Conservation (phyloP, 2,329 filamentous ascomycete species). For the Aspergillus bombycis region DNA sequence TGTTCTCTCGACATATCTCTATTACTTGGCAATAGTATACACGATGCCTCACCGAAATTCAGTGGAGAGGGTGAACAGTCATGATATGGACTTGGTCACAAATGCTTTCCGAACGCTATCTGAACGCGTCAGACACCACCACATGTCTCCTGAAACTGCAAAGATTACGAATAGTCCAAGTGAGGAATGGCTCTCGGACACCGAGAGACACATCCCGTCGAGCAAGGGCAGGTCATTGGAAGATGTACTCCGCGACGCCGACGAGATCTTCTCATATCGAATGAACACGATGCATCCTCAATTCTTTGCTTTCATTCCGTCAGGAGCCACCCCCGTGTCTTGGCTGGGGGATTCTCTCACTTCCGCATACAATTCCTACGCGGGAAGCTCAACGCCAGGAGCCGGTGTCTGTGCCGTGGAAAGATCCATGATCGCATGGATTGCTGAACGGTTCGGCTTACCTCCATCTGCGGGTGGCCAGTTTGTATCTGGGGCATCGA, state of each 20-base stretch:
- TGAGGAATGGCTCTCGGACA: not conserved
- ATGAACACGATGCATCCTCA: conserved; percentile 6
- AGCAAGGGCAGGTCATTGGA: not conserved
- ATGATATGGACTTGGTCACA: not conserved
- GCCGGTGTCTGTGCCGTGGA: conserved; percentile 17
- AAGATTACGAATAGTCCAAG: not conserved
- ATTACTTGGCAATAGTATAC: not conserved
- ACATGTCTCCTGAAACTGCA: not conserved
- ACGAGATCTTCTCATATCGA: conserved; percentile 6
- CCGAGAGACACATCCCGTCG: not conserved
- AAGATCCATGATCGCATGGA: conserved; percentile 18
- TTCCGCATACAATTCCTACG: conserved; percentile 4
- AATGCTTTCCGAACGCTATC: not conserved
- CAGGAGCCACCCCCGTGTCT: conserved; percentile 8
- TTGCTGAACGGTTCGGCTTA: conserved; percentile 17
- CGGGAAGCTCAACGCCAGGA: conserved; percentile 10
- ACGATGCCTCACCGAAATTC: not conserved
- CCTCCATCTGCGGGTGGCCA: conserved; percentile 20
- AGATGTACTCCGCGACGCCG: not conserved
- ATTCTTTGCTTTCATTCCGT: conserved; percentile 18
- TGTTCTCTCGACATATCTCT: not conserved
- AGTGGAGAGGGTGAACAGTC: not conserved
- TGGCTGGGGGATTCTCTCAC: conserved; percentile 13
- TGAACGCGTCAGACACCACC: not conserved
- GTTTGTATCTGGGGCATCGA: conserved; percentile 25